Conservation (phyloP, 2,329 filamentous ascomycete genomes). For the Penicillium sp. region DNA sequence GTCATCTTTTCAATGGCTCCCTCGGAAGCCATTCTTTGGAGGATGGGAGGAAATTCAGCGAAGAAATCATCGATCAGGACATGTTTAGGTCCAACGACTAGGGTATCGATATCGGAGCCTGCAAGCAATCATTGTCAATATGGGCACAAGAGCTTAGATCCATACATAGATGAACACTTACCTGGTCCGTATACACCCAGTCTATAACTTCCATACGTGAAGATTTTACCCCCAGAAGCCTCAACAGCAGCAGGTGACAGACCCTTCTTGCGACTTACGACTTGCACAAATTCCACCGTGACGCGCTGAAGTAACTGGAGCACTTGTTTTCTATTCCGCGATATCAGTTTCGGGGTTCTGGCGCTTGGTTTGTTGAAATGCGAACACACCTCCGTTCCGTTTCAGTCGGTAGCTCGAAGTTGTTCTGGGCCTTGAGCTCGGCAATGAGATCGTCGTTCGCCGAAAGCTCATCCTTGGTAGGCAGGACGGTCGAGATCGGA, state of each 20-base stretch:
- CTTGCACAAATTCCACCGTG: constrained; percentile 81
- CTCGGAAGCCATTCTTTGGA: constrained; percentile 71
- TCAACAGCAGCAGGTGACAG: constrained; percentile 76
- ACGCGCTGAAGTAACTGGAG: constrained; percentile 75
- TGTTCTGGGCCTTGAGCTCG: constrained; percentile 84
- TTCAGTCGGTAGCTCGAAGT: constrained; percentile 81
- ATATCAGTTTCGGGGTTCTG: constrained; percentile 6
- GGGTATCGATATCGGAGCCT: constrained; percentile 96
- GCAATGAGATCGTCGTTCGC: constrained; percentile 77
- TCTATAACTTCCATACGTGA: constrained; percentile 93
- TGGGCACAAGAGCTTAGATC: background rate
- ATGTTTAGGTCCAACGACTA: constrained; percentile 88
- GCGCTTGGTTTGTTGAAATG: background rate
- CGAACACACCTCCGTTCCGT: constrained; percentile 72
- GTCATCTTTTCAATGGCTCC: constrained; percentile 83
- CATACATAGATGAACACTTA: constrained; percentile 31
- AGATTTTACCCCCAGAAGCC: constrained; percentile 85
- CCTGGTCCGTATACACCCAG: constrained; percentile 87
- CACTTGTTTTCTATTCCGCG: constrained; percentile 61
- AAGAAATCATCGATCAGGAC: constrained; percentile 91
- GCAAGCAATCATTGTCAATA: constrained; percentile 6
- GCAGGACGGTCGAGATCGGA: constrained; percentile 74
- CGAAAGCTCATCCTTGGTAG: constrained; percentile 73
- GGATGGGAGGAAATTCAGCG: constrained; percentile 75
- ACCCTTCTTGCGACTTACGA: constrained; percentile 71